Evolutionary conservation across 331 rosid species (phyloP).

Genomic region (Quercus phellos): DNA sequence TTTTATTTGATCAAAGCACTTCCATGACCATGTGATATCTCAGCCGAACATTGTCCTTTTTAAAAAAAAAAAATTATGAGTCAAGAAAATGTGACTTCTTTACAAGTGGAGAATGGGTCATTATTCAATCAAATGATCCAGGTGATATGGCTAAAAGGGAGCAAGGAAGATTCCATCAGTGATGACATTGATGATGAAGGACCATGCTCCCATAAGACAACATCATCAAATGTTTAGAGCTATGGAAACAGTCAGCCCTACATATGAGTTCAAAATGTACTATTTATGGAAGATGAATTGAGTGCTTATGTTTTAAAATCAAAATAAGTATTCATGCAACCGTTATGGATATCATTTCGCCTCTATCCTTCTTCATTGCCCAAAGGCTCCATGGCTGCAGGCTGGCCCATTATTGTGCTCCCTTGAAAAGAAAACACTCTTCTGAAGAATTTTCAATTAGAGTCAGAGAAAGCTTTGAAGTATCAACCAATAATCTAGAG

Average conservation of each 20-base stretch:
- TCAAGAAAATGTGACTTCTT: not conserved
- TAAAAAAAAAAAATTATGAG: not conserved
- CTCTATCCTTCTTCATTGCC: not conserved
- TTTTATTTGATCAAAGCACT: too few species aligned
- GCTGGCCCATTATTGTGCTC: slow-evolving; percentile 13
- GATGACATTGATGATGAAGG: slow-evolving; percentile 16
- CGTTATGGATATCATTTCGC: slow-evolving; percentile 2
- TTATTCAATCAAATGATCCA: slow-evolving; percentile 12
- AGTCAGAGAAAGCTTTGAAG: not conserved
- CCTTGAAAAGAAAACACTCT: not conserved
- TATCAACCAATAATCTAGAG: not conserved
- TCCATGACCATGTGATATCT: not conserved
- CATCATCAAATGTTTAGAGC: slow-evolving; percentile 16
- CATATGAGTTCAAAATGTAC: slow-evolving; percentile 9
- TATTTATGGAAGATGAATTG: slow-evolving; percentile 6
- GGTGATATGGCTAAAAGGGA: not conserved
- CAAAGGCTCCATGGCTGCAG: slow-evolving; percentile 10
- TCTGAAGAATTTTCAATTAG: not conserved
- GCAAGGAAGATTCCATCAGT: slow-evolving; percentile 17
- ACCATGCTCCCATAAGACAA: slow-evolving; percentile 1
- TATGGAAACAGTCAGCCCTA: slow-evolving; percentile 11
- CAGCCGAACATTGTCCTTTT: not conserved
- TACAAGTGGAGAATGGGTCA: not conserved
- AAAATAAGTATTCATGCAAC: not conserved
- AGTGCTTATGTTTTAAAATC: not conserved